Base-by-base conservation (phyloP, 108 stramenopile species). In the Fragilariopsis cylindrus region DNA sequence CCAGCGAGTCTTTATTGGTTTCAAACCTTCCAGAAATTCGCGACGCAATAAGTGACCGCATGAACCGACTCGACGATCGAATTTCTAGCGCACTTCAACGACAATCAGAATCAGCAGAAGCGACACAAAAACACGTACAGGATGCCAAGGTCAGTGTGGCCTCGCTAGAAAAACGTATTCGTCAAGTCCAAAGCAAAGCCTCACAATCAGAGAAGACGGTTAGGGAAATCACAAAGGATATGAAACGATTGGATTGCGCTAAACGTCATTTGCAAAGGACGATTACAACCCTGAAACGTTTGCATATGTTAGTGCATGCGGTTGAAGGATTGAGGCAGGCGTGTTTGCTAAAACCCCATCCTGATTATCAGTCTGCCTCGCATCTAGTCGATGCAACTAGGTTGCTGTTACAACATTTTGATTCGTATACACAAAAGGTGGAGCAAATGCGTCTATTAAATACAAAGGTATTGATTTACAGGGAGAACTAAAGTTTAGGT, bases 301-400 rank as follows among this genome's bases (percentile, higher is more conserved):
- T 99, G 75, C 99, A 99, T 82, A 98, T 99, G 99, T 76, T 99
- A 39, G 73, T 96, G 19, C 95, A 97, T 78, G 97, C 98, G 15
- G 96, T 98, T 19, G 92, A 94, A 60, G 95, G 97, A 67, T 82
- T 99, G 49, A 79, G 93, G n/a, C 62, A 76, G 72, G 82, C 90
- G 42, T 89, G 87, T 19, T 55, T 83, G 76, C 62, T 57, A 55
- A 69, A 80, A 15, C 88, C 88, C 13, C 79, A 87, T 50, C 84
- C 87, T 3, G 85, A 96, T 57, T 98, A 97, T 82, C 73, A 82
- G 18, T 91, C 87, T 56, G 96, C 96, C 8, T 89, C 96, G 3
- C 91, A 97, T 71, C 85, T 98, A 40, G 83, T 99, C 40, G 96
- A 97, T 69, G 98, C 98, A 43, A 96, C 93, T 30, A 71, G 88